Percentiles rank a stretch among this genome's conserved stretches.
Conservation (phyloP, 2,329 filamentous ascomycete species). For the Xylariaceae sp. region DNA sequence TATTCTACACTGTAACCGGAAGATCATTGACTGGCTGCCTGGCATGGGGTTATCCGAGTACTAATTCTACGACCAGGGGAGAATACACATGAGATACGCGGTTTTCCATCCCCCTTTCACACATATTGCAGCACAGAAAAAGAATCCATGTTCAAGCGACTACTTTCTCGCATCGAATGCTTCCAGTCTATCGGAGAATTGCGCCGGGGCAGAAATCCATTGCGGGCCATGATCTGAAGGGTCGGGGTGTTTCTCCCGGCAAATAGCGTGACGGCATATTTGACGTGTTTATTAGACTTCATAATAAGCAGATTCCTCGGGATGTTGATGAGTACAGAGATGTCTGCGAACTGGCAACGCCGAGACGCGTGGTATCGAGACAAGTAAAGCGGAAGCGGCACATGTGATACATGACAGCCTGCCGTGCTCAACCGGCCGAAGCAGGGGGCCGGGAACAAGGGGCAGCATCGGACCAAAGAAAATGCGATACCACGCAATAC, state of each 20-base stretch:
- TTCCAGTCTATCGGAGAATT: background rate
- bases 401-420: conserved; percentile 6
- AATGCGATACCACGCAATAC: no score
- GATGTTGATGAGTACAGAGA: conserved; percentile 2
- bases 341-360: background rate
- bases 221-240: background rate
- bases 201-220: background rate
- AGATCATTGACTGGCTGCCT: background rate
- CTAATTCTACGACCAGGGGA: no score
- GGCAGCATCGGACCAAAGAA: conserved; percentile 3
- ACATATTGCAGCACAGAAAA: no score
- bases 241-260: background rate
- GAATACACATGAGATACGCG: background rate
- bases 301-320: background rate
- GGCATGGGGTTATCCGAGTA: background rate
- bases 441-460: background rate
- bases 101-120: background rate
- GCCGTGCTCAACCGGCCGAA: conserved; percentile 4
- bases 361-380: background rate
- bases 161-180: background rate
- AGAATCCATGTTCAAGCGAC: background rate
- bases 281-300: background rate
- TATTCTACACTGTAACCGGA: background rate
- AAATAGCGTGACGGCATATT: background rate
- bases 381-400: background rate